Conservation (phyloP, 192 early-diverging fungal species). For the Entomortierella lignicola region DNA sequence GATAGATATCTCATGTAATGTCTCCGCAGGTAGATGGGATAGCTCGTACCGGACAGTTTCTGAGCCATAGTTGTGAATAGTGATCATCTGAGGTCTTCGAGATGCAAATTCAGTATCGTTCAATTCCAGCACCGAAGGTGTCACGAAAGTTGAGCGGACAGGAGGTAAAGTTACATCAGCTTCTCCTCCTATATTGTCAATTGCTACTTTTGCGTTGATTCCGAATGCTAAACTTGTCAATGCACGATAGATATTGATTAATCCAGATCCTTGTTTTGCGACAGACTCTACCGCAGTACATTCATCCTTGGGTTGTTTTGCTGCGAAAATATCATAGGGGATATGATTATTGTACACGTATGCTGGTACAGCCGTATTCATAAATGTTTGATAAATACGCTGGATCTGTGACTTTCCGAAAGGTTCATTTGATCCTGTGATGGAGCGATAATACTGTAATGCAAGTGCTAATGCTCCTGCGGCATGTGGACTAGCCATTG, state of each 20-base stretch:
- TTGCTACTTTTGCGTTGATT: background rate
- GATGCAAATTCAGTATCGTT: conserved; percentile 24
- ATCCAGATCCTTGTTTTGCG: conserved; percentile 25
- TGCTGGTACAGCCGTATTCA: conserved; percentile 20
- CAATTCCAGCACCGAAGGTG: conserved; percentile 23
- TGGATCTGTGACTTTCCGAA: conserved; percentile 9
- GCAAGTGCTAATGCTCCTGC: conserved; percentile 36
- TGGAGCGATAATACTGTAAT: conserved; percentile 3
- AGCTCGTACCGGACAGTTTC: conserved; percentile 35
- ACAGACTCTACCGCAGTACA: background rate
- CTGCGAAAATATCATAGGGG: background rate
- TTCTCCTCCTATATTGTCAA: background rate
- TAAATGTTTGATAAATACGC: conserved; percentile 13
- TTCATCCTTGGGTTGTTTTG: no score
- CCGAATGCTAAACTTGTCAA: conserved; percentile 16
- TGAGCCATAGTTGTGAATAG: conserved; percentile 53
- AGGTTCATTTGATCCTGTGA: background rate
- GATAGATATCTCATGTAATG: conserved; percentile 50
- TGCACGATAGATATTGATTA: conserved; percentile 22
- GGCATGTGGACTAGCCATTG: conserved; percentile 38
- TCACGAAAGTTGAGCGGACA: conserved; percentile 8
- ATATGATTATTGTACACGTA: conserved; percentile 14
- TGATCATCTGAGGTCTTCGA: conserved; percentile 19
- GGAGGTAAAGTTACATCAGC: background rate
- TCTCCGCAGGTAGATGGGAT: conserved; percentile 45